Evolutionary conservation across 306 rosid species (phyloP).

Genomic region (Begonia masoniana): DNA sequence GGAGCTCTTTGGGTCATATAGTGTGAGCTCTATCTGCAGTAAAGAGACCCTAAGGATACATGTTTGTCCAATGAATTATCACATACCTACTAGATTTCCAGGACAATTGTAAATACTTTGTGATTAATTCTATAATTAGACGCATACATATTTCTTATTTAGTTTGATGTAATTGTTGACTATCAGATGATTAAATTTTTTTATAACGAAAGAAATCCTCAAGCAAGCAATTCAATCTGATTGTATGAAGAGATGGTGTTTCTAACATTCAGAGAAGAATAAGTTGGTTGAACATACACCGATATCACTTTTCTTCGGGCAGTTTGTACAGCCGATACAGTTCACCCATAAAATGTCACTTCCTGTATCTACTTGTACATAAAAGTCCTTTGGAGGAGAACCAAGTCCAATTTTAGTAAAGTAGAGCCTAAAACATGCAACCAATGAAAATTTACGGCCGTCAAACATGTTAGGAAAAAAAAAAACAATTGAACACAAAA

Average conservation of each 20-base stretch:
- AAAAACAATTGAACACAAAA: too few relatives aligned
- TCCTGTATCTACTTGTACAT: constrained; percentile 94
- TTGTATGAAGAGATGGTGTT: too few relatives aligned
- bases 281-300: constrained; percentile 39
- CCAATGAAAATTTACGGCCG: constrained; percentile 1
- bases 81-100: too few relatives aligned
- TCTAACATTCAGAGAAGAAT: not conserved
- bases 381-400: constrained; percentile 54
- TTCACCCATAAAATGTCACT: constrained; percentile 90
- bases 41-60: not conserved
- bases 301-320: constrained; percentile 58
- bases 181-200: too few relatives aligned
- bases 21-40: constrained; percentile 53
- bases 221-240: too few relatives aligned
- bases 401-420: constrained; percentile 70
- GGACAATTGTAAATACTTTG: too few relatives aligned
- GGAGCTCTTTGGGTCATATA: constrained; percentile 46
- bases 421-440: constrained; percentile 47
- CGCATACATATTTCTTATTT: too few relatives aligned
- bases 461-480: too few relatives aligned
- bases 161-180: too few relatives aligned
- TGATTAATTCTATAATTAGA: too few relatives aligned
- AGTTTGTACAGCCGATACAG: constrained; percentile 47
- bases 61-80: too few relatives aligned
- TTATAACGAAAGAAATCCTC: too few relatives aligned